A percentile compares a stretch with the other conserved stretches of the same genome.
These are phyloP conservation scores for Saccharomyces eubayanus DNA, from an alignment of 805 yeast genomes.

Conservation along the genomic window DNA sequence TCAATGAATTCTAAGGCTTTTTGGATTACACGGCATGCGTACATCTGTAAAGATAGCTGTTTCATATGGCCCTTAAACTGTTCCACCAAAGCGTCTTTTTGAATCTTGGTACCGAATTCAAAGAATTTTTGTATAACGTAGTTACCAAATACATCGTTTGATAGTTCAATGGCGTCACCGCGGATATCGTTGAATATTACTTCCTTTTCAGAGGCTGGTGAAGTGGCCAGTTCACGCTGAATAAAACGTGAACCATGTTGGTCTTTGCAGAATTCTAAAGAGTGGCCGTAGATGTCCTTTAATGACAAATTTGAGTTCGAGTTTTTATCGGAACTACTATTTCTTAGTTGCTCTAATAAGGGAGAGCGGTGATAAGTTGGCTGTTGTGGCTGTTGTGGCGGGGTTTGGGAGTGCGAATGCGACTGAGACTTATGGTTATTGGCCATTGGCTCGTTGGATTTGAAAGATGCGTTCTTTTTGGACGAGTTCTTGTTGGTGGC, in stretches of 20 bases:
- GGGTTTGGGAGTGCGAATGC: not conserved
- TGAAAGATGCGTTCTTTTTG: not conserved
- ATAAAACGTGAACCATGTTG: constrained; percentile 97
- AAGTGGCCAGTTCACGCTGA: constrained; percentile 71
- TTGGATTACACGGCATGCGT: constrained; percentile 96
- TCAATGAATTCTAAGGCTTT: constrained; percentile 73
- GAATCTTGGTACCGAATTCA: constrained; percentile 69
- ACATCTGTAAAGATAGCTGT: constrained; percentile 82
- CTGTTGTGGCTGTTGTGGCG: constrained; percentile 15
- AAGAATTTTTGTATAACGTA: constrained; percentile 92
- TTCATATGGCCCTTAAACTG: constrained; percentile 54
- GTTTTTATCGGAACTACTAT: constrained; percentile 42
- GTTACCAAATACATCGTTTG: constrained; percentile 97
- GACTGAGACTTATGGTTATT: not conserved
- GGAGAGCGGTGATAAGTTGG: constrained; percentile 65
- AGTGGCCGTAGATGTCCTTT: constrained; percentile 75
- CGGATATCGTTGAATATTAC: constrained; percentile 77
- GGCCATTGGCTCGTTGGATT: constrained; percentile 2
- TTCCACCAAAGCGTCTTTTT: constrained; percentile 58
- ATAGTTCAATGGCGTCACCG: constrained; percentile 62
- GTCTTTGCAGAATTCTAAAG: constrained; percentile 85
- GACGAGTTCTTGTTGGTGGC: not conserved
- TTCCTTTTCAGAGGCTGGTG: constrained; percentile 64
- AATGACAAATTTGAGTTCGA: constrained; percentile 42
- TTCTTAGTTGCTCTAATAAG: constrained; percentile 73